These are phyloP conservation scores for Paramecium bursaria DNA, from an alignment of 73 alveolate genomes.

Conservation along the genomic window DNA sequence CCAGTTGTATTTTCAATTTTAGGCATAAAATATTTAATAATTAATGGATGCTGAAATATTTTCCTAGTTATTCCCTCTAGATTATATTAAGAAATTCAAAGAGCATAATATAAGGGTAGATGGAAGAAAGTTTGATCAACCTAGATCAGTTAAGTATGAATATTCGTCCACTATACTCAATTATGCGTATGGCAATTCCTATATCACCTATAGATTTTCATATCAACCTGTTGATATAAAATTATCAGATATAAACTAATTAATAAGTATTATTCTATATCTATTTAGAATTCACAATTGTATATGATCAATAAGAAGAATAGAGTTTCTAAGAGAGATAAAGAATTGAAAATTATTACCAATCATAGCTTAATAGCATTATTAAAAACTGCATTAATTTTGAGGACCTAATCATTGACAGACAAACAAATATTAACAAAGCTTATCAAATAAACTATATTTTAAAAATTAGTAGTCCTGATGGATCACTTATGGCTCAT, in stretches of 20 bases:
- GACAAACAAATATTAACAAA: too few species aligned
- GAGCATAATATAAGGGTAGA: slow-evolving; percentile 23
- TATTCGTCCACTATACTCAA: neutral
- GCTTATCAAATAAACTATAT: too few species aligned
- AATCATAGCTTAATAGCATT: too few species aligned
- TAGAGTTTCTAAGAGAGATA: neutral
- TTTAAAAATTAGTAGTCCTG: neutral
- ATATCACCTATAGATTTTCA: neutral
- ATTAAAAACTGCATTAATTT: too few species aligned
- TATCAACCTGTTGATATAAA: neutral
- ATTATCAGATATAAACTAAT: slow-evolving; percentile 2
- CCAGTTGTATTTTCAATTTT: slow-evolving; percentile 69
- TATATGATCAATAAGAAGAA: slow-evolving; percentile 19
- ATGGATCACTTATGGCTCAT: neutral
- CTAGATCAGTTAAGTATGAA: neutral
- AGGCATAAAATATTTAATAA: slow-evolving; percentile 58
- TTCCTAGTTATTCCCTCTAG: slow-evolving; percentile 5
- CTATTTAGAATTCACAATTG: neutral
- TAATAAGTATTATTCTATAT: neutral
- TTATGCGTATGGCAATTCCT: slow-evolving; percentile 25
- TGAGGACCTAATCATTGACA: too few species aligned
- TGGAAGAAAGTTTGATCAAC: slow-evolving; percentile 38
- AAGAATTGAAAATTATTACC: slow-evolving; percentile 20
- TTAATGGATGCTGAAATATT: slow-evolving; percentile 54
- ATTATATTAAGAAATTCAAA: slow-evolving; percentile 12